Evolutionary conservation across 768 basidiomycete genomes (phyloP), one percentile per base, ranked within the genome.

Genomic region (Tricholoma terreum): DNA sequence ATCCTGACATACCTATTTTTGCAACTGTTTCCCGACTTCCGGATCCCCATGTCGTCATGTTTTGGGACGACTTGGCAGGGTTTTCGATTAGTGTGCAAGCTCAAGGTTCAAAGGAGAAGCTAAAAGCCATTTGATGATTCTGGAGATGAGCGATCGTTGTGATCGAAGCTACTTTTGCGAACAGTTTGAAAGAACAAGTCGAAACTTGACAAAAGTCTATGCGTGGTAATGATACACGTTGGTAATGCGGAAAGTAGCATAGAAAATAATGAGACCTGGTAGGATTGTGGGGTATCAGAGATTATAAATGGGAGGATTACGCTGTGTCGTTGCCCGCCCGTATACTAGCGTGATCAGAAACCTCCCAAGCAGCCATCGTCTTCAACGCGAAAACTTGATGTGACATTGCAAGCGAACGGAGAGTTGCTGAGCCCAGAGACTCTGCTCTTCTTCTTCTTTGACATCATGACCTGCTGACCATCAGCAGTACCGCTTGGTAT

Each of bases 351-450:
- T 31, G 31, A 30, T 68, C 65, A 78, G 65, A 78, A 78, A n/a
- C 77, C 77, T 42, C 76, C 77, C 7, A 78, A 68, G 52, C 77
- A 78, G 15, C 76, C 73, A 62, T 77, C 74, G 58, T 77, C 76
- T 36, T 65, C 58, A 14, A 64, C 50, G 31, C 65, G 64, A 57
- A 77, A 70, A 22, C 64, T 63, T 3, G 66, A 64, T 50, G 60
- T 54, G 50, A 57, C 48, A 34, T 53, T 58, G 58, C 54, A 33
- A 31, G 54, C 42, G 49, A 63, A 49, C 49, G 66, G 59, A 45
- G 62, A 62, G 42, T 57, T 63, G 19, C 50, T 53, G 33, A 61
- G 61, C 2, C 50, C 63, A 33, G 53, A 53, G 2, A 58, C 59
- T 55, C 52, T 63, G 48, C 62, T 64, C 53, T 55, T 57, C 11